Evolutionary conservation across 768 basidiomycete genomes (phyloP).

Genomic region (Phlebiopsis gigantea): DNA sequence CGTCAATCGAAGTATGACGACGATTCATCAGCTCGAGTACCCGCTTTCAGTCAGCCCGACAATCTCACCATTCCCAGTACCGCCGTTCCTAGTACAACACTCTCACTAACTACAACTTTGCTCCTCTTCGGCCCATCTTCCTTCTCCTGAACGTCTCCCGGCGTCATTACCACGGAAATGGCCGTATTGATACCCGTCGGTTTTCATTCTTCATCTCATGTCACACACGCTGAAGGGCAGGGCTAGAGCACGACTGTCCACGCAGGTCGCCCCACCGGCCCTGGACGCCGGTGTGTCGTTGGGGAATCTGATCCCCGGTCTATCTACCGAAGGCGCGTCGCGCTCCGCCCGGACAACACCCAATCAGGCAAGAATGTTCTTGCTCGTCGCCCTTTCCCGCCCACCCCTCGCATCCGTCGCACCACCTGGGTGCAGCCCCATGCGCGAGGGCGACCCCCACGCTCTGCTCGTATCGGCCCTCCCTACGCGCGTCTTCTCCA

Average conservation of each 20-base stretch:
- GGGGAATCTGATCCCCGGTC: constrained; percentile 3
- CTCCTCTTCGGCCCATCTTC: background rate
- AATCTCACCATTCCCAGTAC: background rate
- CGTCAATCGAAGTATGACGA: background rate
- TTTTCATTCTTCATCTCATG: background rate
- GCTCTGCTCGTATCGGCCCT: too few species aligned
- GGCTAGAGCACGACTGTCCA: background rate
- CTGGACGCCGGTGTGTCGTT: background rate
- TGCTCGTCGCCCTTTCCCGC: too few species aligned
- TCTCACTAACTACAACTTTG: too few species aligned
- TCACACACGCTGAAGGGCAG: background rate
- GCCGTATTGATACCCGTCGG: background rate
- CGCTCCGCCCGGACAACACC: background rate
- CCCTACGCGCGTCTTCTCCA: too few species aligned
- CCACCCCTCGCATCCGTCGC: too few species aligned
- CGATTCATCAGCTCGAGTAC: background rate
- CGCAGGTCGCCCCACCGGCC: background rate
- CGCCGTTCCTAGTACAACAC: background rate
- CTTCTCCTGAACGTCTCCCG: background rate
- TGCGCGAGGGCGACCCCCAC: too few species aligned
- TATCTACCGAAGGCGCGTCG: background rate
- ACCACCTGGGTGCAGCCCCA: too few species aligned
- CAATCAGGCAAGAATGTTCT: background rate
- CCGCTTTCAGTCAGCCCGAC: background rate
- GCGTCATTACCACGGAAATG: background rate